These are phyloP conservation scores for Lathyrus sativus DNA, from an alignment of 306 rosid species.

Conservation along the genomic window DNA sequence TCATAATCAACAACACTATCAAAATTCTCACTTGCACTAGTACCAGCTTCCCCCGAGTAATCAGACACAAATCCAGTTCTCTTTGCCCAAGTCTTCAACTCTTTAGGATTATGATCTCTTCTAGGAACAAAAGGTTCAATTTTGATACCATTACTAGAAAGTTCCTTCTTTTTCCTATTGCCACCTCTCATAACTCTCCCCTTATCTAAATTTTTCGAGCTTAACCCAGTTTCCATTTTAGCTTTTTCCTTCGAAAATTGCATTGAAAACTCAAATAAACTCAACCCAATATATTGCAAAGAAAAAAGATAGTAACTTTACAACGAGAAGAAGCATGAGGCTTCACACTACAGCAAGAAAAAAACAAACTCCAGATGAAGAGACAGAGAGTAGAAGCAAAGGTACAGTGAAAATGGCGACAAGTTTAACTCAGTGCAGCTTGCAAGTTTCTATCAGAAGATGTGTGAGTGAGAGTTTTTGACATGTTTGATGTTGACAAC, in stretches of 20 bases:
- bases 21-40: constrained; percentile 57
- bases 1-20: constrained; percentile 47
- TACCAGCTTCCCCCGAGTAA: constrained; percentile 67
- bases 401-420: constrained; percentile 41
- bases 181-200: constrained; percentile 41
- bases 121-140: constrained; percentile 70
- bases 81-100: constrained; percentile 85
- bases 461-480: constrained; percentile 22
- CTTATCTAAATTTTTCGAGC: constrained; percentile 39
- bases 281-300: constrained; percentile 22
- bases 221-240: constrained; percentile 62
- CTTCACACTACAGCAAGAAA: constrained; percentile 27
- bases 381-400: constrained; percentile 52
- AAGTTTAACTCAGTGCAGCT: constrained; percentile 42
- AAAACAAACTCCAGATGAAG: constrained; percentile 3
- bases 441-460: constrained; percentile 38
- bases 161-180: constrained; percentile 31
- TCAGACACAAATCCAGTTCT: constrained; percentile 87
- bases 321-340: constrained; percentile 30
- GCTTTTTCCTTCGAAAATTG: constrained; percentile 23
- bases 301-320: constrained; percentile 35
- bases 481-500: constrained; percentile 48
- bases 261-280: constrained; percentile 10
- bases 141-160: constrained; percentile 37
- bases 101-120: constrained; percentile 70